Evolutionary conservation across 768 basidiomycete genomes (phyloP), one percentile per base, ranked within the genome.

Genomic region (Kockovaella imperatae): DNA sequence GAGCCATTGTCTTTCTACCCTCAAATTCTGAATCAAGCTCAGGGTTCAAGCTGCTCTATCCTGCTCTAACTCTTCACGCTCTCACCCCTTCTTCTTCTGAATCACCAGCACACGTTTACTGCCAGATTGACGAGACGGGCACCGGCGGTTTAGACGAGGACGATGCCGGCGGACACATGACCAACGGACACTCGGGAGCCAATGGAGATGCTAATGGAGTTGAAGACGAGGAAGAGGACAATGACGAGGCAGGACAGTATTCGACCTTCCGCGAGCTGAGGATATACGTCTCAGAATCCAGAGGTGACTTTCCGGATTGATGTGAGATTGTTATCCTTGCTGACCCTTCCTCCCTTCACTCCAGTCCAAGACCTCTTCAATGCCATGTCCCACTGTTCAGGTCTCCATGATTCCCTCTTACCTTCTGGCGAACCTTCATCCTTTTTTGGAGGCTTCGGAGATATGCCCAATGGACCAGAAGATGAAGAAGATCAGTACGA

Each of bases 31-130:
- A 28, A 32, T 29, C 39, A 39, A 44, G 23, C 59, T 74, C 75
- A 35, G 89, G 87, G 14, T 83, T 96, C 71, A 81, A 85, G 56
- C 79, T 97, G 64, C 76, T 82, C 49, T 97, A 93, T 69, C 88
- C 87, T 8, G 76, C 83, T 4, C 86, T 99, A 64, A 93, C 88
- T 1, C 78, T 99, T 2, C 95, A 99, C 60, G 95, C 95, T 21
- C 78, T 91, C 45, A 87, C 89, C 0, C 82, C 88, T 36, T 77
- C 78, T 2, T 79, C 80, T 4, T 47, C 55, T 6, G 51, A 50
- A 5, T 13, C 54, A 14, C 48, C 59, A 7, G 52, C 67, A n/a
- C 59, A 67, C 48, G 49, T 97, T 65, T 97, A 96, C 71, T 95
- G 90, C 67, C 95, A 99, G 59, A 78, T 97, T 10, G 91, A 95